A percentile compares a stretch with the other conserved stretches of the same genome.
phyloP scores from a whole-genome alignment of 495 filamentous ascomycete species.

The Tetracladium marchalianum region DNA sequence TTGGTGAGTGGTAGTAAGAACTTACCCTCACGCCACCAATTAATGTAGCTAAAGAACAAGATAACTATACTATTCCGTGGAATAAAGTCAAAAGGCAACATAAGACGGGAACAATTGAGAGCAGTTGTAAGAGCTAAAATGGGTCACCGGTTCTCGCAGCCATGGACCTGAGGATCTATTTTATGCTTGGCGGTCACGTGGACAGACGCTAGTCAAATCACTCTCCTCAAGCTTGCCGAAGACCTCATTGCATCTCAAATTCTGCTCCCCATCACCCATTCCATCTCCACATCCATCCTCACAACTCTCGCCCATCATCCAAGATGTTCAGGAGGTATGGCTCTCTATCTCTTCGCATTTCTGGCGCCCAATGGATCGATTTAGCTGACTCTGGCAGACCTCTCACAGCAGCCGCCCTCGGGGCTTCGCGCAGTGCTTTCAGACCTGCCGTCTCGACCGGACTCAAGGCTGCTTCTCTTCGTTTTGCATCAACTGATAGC shows the following conservation, averaged over 20 bases:
- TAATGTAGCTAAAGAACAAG: no score
- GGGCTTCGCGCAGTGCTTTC: constrained; percentile 56
- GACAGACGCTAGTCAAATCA: background rate
- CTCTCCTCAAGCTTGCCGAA: constrained; percentile 2
- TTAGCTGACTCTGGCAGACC: constrained; percentile 46
- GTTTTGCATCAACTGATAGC: constrained; percentile 60
- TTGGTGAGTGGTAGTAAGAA: no score
- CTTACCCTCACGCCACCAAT: no score
- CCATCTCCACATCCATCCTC: constrained; percentile 27
- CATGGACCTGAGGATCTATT: background rate
- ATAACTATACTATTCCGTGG: no score
- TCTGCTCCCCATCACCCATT: constrained; percentile 10
- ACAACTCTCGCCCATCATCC: constrained; percentile 29
- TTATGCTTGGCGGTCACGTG: constrained; percentile 1
- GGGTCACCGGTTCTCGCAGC: background rate
- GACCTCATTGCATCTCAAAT: constrained; percentile 4
- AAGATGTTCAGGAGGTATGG: constrained; percentile 87
- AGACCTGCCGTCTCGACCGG: constrained; percentile 52
- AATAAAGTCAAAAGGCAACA: no score
- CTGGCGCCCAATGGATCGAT: constrained; percentile 32
- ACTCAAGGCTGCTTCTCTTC: constrained; percentile 50
- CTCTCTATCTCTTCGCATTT: constrained; percentile 8
- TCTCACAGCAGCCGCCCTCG: constrained; percentile 67
- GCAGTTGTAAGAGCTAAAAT: no score
- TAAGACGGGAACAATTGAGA: no score